A percentile compares a stretch with the other conserved stretches of the same genome.
phyloP scores from a whole-genome alignment of 1,284 basidiomycete species.

The Trametes versicolor region DNA sequence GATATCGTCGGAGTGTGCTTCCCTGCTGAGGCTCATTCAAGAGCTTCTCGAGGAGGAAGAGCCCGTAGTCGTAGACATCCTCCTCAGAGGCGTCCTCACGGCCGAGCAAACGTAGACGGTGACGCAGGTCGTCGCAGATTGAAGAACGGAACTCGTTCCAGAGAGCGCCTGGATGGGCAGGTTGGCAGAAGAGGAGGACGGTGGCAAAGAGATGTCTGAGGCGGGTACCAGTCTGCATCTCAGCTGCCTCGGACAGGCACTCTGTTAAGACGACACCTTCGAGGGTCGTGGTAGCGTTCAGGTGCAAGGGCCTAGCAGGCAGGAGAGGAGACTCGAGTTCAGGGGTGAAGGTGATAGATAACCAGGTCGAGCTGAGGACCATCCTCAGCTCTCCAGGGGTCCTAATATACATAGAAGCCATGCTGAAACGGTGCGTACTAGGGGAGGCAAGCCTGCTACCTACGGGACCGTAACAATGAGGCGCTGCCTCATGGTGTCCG shows the following conservation, averaged over 20 bases:
- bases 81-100: slow-evolving; percentile 39
- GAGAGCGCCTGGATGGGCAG: slow-evolving; percentile 36
- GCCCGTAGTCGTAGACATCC: slow-evolving; percentile 50
- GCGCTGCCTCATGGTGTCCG: too few species aligned
- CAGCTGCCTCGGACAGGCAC: slow-evolving; percentile 5
- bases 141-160: slow-evolving; percentile 47
- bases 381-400: too few species aligned
- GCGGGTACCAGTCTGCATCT: slow-evolving; percentile 45
- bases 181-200: slow-evolving; percentile 45
- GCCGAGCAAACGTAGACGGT: slow-evolving; percentile 25
- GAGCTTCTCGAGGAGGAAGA: slow-evolving; percentile 44
- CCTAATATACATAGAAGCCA: too few species aligned
- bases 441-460: too few species aligned
- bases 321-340: too few species aligned
- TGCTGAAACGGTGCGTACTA: too few species aligned
- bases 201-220: slow-evolving; percentile 50
- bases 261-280: background rate
- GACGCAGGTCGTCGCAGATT: slow-evolving; percentile 51
- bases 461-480: too few species aligned
- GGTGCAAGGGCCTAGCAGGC: too few species aligned
- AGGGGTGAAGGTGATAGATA: too few species aligned
- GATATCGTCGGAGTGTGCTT: background rate
- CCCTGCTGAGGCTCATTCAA: too few species aligned
- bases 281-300: too few species aligned
- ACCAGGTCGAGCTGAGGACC: too few species aligned